phyloP scores from a whole-genome alignment of 768 basidiomycete species.

The Russula sp. region DNA sequence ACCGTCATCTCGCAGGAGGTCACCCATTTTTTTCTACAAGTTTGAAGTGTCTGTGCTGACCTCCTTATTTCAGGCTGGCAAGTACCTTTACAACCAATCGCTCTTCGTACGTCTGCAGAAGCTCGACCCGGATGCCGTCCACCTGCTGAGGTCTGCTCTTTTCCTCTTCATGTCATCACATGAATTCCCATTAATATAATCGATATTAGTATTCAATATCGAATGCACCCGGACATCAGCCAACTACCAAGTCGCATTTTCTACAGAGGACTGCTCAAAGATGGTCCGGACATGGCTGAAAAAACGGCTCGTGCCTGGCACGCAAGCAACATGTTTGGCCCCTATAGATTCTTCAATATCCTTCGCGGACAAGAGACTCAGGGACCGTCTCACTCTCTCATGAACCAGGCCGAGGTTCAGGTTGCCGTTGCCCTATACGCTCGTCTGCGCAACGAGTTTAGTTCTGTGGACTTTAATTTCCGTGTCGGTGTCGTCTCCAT shows the following conservation, averaged over 20 bases:
- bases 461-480: conserved; percentile 45
- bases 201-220: conserved; percentile 84
- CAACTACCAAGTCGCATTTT: conserved; percentile 82
- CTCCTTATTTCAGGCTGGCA: conserved; percentile 44
- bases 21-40: conserved; percentile 29
- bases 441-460: conserved; percentile 60
- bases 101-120: conserved; percentile 89
- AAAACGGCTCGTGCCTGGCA: conserved; percentile 91
- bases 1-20: conserved; percentile 71
- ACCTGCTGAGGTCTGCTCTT: conserved; percentile 70
- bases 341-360: conserved; percentile 89
- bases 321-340: conserved; percentile 62
- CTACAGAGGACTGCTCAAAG: conserved; percentile 70
- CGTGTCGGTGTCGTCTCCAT: conserved; percentile 78
- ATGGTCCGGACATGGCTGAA: conserved; percentile 82
- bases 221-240: conserved; percentile 98
- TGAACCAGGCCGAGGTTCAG: conserved; percentile 68
- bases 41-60: neutral
- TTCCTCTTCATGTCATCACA: neutral
- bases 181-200: neutral
- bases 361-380: conserved; percentile 53
- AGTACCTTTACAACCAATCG: conserved; percentile 79
- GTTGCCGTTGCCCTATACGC: conserved; percentile 74
- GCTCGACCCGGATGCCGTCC: conserved; percentile 73
- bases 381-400: conserved; percentile 63